Evolutionary conservation across 208 protist genomes (phyloP), one percentile per base, ranked within the genome.

Genomic region (Tetramitus jugosus): DNA sequence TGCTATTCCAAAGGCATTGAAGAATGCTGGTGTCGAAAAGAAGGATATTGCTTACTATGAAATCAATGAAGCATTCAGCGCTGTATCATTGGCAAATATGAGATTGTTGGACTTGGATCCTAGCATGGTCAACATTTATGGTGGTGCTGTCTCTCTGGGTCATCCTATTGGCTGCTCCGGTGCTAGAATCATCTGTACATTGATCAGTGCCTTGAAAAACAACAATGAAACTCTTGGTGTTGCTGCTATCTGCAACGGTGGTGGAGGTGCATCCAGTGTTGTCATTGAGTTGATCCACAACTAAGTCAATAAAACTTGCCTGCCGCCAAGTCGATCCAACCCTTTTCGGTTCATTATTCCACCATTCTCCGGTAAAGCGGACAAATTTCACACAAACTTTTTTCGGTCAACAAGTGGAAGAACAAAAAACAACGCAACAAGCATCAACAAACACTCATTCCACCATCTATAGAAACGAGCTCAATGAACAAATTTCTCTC

Each of bases 51-150:
- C 93, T 82, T 91, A 87, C 67, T 97, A 86, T 78, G 95, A 97
- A 65, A 90, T 98, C 76, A 99, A 98, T 86, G 96, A 98, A 87
- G 94, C 96, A 60, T 99, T 99, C 86, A 86, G 91, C 23, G 91
- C 90, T n/a, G 94, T 98, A n/a, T 81, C 91, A 26, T 80, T 95
- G 6, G 93, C 87, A 26, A 93, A 93, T 49, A 84, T 80, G 26
- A 89, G 93, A 77, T 85, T 92, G 49, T 83, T 94, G 6, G 79
- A 86, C 74, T 79, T 98, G 45, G 84, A 92, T 46, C 43, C 83
- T 1, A 82, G 85, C 33, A 91, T 89, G 56, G 82, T 98, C 29
- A 98, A 98, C 81, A 85, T 97, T 52, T 89, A 89, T 80, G 96
- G 95, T 52, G 95, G 95, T 82, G 94, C 92, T 45, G 88, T 97